Base-by-base conservation (phyloP, 345 rosid species). In the Eucalyptus curtisii region DNA sequence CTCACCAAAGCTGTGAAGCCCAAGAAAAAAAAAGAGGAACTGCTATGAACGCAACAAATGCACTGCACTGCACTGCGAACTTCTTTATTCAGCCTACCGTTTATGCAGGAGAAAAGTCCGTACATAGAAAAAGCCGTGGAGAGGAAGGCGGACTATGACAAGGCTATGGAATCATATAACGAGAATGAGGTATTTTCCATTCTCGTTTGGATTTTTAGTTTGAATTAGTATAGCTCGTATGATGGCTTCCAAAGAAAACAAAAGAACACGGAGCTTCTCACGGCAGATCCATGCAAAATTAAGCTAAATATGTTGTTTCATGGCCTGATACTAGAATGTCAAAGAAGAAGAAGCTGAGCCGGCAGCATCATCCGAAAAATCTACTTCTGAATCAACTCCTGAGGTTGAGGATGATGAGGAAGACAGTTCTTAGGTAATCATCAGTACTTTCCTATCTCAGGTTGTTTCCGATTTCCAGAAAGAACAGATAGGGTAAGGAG, bases 121-220 rank as follows among this genome's bases (percentile, higher is more conserved):
- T 91, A 91, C 24, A n/a, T 42, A 33, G 89, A 90, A 87, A 90
- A 90, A 80, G 90, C 93, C 42, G 17, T 27, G 68, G 90, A 89
- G 86, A 89, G 79, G 92, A 92, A 93, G 89, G 91, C 90, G 13
- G 94, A 92, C 40, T 92, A 92, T 88, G 92, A 64, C 89, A 89
- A 85, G 90, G 92, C 89, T 82, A 55, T 80, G 84, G 91, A 87
- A 87, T 92, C 86, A 20, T 90, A 90, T 52, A 87, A 88, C 82
- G 89, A 87, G 71, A 89, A 90, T 42, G 45, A n/a, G 31, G 92
- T 92, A 91, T n/a, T 71, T 45, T 11, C 44, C 25, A 3, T 84
- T 84, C 68, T 59, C 33, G 61, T 44, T 53, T 24, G 25, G 30
- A 20, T 19, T 40, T 57, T 48, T 50, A 5, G 13, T 52, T 48